Percentiles rank a stretch among this genome's conserved stretches.
These are phyloP conservation scores for Gossypium schwendimanii DNA, from an alignment of 441 rosid genomes.

Conservation along the genomic window DNA sequence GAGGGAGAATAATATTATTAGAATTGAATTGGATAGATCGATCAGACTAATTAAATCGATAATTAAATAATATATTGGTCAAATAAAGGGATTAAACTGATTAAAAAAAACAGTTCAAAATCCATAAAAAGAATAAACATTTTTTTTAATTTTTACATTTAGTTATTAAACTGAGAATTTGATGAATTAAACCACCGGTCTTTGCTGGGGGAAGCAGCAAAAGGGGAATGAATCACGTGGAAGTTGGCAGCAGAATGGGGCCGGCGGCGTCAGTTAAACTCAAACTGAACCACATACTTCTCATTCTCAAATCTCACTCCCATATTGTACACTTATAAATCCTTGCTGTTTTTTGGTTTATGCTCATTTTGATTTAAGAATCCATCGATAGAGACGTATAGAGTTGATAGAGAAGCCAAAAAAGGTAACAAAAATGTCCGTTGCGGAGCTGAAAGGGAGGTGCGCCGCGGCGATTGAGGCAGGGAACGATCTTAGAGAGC, in stretches of 20 bases:
- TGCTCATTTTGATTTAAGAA: not conserved
- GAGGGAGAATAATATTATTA: no score
- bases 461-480: constrained; percentile 66
- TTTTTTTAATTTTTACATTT: no score
- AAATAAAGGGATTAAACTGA: no score
- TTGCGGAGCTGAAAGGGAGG: constrained; percentile 78
- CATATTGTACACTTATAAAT: not conserved
- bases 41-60: no score
- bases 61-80: no score
- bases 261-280: constrained; percentile 36
- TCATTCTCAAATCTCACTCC: not conserved
- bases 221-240: constrained; percentile 17
- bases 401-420: not conserved
- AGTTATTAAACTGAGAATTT: no score
- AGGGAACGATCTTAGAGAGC: constrained; percentile 58
- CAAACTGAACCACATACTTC: constrained; percentile 9
- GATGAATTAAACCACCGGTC: no score
- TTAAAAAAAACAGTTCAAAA: no score
- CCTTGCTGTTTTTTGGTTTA: not conserved
- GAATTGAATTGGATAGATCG: no score
- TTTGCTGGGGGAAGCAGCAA: not conserved
- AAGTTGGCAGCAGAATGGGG: constrained; percentile 16
- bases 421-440: constrained; percentile 46
- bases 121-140: no score
- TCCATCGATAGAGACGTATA: not conserved